phyloP scores from a whole-genome alignment of 2,329 filamentous ascomycete genomes.

The Diaporthe aspalathi region DNA sequence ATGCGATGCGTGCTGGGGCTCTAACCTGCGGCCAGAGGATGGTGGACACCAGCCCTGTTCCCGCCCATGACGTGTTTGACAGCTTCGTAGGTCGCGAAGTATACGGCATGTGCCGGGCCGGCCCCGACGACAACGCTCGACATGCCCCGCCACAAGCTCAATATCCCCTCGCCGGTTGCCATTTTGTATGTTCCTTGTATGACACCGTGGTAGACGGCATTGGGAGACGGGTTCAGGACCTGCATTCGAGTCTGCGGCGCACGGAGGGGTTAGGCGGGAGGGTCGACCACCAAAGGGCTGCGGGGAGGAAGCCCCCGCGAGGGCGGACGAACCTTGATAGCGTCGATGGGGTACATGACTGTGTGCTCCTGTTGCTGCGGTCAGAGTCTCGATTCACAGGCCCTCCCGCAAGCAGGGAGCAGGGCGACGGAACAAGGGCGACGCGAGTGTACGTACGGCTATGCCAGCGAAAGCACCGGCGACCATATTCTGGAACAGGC shows the following conservation, averaged over 20 bases:
- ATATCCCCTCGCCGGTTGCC: conserved; percentile 86
- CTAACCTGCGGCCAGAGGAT: conserved; percentile 91
- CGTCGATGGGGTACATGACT: conserved; percentile 98
- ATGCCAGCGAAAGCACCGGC: conserved; percentile 97
- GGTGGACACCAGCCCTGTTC: conserved; percentile 87
- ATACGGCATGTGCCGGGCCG: conserved; percentile 97
- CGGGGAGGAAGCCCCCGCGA: conserved; percentile 40
- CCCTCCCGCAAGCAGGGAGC: background rate
- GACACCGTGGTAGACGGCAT: conserved; percentile 87
- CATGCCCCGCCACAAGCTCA: conserved; percentile 95
- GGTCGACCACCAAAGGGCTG: background rate
- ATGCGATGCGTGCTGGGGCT: background rate
- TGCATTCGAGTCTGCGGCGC: conserved; percentile 90
- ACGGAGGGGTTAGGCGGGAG: conserved; percentile 16
- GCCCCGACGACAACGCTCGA: conserved; percentile 96
- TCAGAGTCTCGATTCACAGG: conserved; percentile 39
- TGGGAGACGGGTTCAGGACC: conserved; percentile 85
- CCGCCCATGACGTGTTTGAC: conserved; percentile 97
- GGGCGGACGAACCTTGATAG: conserved; percentile 81
- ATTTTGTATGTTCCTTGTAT: conserved; percentile 94
- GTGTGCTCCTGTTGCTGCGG: conserved; percentile 81
- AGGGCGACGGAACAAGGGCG: background rate
- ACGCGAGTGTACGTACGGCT: conserved; percentile 70
- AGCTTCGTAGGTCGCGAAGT: conserved; percentile 97
- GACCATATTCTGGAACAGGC: conserved; percentile 91